Evolutionary conservation across 768 basidiomycete species (phyloP).

Genomic region (Boletus pseudopeckii): DNA sequence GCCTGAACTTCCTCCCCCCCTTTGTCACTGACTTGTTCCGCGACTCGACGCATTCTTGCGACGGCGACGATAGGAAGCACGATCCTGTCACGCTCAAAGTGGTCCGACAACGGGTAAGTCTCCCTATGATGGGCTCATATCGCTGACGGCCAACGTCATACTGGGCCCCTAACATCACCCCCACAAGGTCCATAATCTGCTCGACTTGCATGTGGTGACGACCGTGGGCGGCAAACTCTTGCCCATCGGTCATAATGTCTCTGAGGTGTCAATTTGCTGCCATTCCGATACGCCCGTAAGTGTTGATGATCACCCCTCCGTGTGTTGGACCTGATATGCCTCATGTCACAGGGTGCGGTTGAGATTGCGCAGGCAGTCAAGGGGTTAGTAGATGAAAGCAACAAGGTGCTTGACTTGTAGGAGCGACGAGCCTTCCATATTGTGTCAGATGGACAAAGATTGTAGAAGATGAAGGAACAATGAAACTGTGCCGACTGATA

Average conservation of each 20-base stretch:
- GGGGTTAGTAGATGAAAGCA: slow-evolving; percentile 52
- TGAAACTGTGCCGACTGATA: background rate
- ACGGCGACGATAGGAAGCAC: slow-evolving; percentile 42
- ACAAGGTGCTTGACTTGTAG: slow-evolving; percentile 24
- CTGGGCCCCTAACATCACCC: background rate
- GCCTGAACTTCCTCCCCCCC: too few species aligned
- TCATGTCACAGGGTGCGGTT: slow-evolving; percentile 44
- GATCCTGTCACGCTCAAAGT: slow-evolving; percentile 41
- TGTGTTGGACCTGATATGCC: background rate
- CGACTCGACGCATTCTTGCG: background rate
- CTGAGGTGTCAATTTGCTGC: slow-evolving; percentile 59
- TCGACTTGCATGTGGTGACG: slow-evolving; percentile 44
- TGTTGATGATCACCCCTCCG: background rate
- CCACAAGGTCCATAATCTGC: slow-evolving; percentile 43
- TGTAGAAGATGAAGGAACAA: background rate
- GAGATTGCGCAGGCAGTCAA: slow-evolving; percentile 52
- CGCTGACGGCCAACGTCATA: background rate
- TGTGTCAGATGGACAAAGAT: background rate
- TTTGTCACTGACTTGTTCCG: background rate
- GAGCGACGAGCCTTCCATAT: background rate
- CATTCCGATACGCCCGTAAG: slow-evolving; percentile 64
- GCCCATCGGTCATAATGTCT: slow-evolving; percentile 41
- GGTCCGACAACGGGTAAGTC: slow-evolving; percentile 43
- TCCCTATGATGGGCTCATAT: background rate
- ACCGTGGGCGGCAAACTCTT: slow-evolving; percentile 42